Evolutionary conservation across 1,284 basidiomycete genomes (phyloP), one percentile per base, ranked within the genome.

Genomic region (Sphaerobolus stellatus): DNA sequence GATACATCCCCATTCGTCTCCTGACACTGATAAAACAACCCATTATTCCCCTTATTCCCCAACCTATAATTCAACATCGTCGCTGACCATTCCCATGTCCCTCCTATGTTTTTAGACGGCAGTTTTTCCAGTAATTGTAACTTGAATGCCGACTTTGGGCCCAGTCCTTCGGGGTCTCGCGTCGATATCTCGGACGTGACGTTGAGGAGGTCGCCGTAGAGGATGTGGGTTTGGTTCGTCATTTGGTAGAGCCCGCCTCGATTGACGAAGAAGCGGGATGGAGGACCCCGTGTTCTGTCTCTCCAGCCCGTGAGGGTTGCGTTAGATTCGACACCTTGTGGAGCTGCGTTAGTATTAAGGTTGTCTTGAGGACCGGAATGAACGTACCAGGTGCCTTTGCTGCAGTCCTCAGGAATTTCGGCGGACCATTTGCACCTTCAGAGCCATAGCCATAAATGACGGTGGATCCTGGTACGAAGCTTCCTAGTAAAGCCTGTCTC

Each of bases 31-130:
- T 78, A 83, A 63, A 75, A 85, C n/a, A 81, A 58, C 9, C 80
- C 80, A 34, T 70, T 58, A 58, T 80, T 80, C 29, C 71, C 70
- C 56, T 64, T 67, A 18, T 66, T 56, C 6, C 77, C 78, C 36
- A 75, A 66, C 54, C 81, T 77, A 62, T 80, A 83, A 56, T 75
- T 72, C 29, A 84, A 69, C 74, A 76, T 76, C n/a, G 79, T 79
- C 18, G 79, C 79, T 58, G 73, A 67, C 80, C 81, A 84, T 47
- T 73, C 65, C 81, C 81, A 85, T 8, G 61, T 63, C 2, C 80
- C 78, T 29, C 68, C 68, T n/a, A 79, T 62, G n/a, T 74, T 72
- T 30, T 67, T 67, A 29, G 83, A 61, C 61, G 81, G 77, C 36
- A 81, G 67, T 9, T 79, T 79, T 27, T 76, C 68, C 4, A 25